Evolutionary conservation across 495 filamentous ascomycete genomes (phyloP), one percentile per base, ranked within the genome.

Genomic region (Xylaria curta): DNA sequence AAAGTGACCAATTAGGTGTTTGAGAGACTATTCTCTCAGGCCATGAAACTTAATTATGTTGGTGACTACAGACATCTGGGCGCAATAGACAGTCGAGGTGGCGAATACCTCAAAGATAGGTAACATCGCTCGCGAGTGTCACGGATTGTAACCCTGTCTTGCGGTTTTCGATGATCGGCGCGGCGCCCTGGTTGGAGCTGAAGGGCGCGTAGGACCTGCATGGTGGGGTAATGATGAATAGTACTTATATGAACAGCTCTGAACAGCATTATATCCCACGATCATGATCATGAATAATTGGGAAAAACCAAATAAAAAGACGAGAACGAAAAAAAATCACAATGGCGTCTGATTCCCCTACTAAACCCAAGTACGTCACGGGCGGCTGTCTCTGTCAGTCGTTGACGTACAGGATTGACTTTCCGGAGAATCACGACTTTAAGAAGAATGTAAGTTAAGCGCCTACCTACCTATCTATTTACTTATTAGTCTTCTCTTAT

Each of bases 361-460:
- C 28, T 2, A 82, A 73, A 13, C 82, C 82, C 19, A 78, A 75
- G 17, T 74, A 72, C 44, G 74, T 83, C 71, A 81, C 79, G 26
- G 82, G 81, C 58, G 82, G 82, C 17, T 84, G 82, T 75, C 78
- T 83, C 66, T 84, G 82, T 68, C 75, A 76, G 28, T 68, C 77
- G 0, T 64, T 84, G 24, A 76, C 76, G 46, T 83, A 83, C 72
- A 75, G 70, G 28, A 76, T 78, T 53, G 67, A 79, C 49, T 84
- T 84, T 42, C 76, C 81, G 2, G 65, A 66, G 0, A 73, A 78
- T 53, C 79, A 83, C 61, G 79, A 84, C 70, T 84, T 83, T 65
- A 59, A 71, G 2, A 40, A 74, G 49, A 51, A 24, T 12, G 82
- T 83, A 73, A 21, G 77, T n/a, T n/a, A n/a, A n/a, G n/a, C n/a